Evolutionary conservation across 108 stramenopile genomes (phyloP).

Genomic region (Cyclotella distinguenda): DNA sequence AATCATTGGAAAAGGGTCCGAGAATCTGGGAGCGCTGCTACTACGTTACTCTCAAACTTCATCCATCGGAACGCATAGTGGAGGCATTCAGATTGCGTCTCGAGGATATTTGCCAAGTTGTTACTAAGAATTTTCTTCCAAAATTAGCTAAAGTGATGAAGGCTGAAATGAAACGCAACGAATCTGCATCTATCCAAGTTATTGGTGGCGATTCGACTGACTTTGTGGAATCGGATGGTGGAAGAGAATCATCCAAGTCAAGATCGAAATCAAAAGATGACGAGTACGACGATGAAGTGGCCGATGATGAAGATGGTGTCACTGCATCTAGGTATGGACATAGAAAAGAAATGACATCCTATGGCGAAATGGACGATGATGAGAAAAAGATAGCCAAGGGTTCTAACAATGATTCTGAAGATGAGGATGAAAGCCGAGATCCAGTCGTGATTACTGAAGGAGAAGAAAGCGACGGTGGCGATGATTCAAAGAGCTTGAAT

Average conservation of each 20-base stretch:
- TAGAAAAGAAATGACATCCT: constrained; percentile 60
- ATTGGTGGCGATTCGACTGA: constrained; percentile 48
- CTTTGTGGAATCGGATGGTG: constrained; percentile 17
- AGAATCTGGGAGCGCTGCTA: constrained; percentile 81
- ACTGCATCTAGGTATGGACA: constrained; percentile 53
- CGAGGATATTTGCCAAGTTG: constrained; percentile 76
- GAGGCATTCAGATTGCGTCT: constrained; percentile 88
- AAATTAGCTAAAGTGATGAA: constrained; percentile 82
- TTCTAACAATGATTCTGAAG: constrained; percentile 22
- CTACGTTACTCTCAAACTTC: constrained; percentile 77
- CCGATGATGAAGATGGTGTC: constrained; percentile 66
- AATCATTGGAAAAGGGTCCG: constrained; percentile 62
- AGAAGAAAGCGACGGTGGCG: constrained; percentile 39
- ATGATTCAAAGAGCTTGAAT: constrained; percentile 17
- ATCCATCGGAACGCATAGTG: constrained; percentile 80
- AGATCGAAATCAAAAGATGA: constrained; percentile 51
- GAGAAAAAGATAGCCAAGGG: constrained; percentile 56
- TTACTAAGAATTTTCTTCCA: constrained; percentile 71
- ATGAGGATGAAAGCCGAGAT: constrained; percentile 57
- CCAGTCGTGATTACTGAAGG: constrained; percentile 36
- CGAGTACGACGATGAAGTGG: constrained; percentile 71
- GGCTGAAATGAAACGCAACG: constrained; percentile 72
- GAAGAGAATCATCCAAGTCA: constrained; percentile 9
- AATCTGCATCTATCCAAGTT: constrained; percentile 54
- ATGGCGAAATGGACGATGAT: constrained; percentile 69